Percentiles rank a stretch among this genome's conserved stretches.
These are phyloP conservation scores for Scheffersomyces titani DNA, from an alignment of 1,139 yeast species.

Conservation along the genomic window DNA sequence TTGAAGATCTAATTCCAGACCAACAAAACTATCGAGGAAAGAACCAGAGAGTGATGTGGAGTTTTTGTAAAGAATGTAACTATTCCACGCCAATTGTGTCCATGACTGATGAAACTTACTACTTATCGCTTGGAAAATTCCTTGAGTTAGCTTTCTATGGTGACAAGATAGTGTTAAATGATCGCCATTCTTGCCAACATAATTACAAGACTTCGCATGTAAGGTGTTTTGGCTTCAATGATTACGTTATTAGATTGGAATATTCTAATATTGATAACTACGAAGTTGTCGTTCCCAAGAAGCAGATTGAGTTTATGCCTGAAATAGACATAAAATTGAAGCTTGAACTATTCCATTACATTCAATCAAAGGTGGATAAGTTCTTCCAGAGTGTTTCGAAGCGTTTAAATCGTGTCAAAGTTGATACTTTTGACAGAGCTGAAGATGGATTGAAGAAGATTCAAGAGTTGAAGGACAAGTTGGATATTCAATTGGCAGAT, in stretches of 20 bases:
- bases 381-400: conserved; percentile 77
- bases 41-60: conserved; percentile 78
- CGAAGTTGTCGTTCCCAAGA: conserved; percentile 77
- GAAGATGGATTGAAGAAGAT: conserved; percentile 67
- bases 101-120: conserved; percentile 90
- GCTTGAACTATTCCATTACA: conserved; percentile 57
- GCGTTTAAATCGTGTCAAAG: conserved; percentile 74
- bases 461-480: conserved; percentile 56
- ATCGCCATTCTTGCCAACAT: conserved; percentile 63
- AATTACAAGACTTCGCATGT: conserved; percentile 80
- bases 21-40: conserved; percentile 52
- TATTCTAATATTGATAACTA: conserved; percentile 72
- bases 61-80: conserved; percentile 80
- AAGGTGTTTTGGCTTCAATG: conserved; percentile 81
- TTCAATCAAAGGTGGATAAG: conserved; percentile 51
- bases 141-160: conserved; percentile 88
- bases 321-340: conserved; percentile 70
- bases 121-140: conserved; percentile 89
- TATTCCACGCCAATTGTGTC: conserved; percentile 76
- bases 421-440: conserved; percentile 74
- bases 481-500: conserved; percentile 50
- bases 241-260: conserved; percentile 77
- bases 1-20: conserved; percentile 50
- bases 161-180: conserved; percentile 40
- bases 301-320: conserved; percentile 72